Evolutionary conservation across 352 stramenopile genomes (phyloP), one percentile per base, ranked within the genome.

Genomic region (Phytophthora brassicae): DNA sequence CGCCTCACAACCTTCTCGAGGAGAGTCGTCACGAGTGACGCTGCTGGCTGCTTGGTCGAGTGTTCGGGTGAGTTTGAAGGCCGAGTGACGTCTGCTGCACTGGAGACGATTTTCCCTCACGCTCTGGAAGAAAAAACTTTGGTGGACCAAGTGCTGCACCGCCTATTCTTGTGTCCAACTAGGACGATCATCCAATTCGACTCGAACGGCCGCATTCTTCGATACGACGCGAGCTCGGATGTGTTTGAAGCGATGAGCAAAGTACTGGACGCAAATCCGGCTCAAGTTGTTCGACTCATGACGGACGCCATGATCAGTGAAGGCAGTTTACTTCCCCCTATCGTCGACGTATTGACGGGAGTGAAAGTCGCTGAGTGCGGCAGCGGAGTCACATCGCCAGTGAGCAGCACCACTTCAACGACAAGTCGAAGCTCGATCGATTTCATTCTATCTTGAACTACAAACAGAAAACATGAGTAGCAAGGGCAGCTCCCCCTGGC

Each of bases 151-250:
- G 31, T 77, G 5, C 48, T 68, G 26, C 31, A 60, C 12, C 60
- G 55, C 16, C 36, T 28, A 13, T 66, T 77, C 36, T 43, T 71
- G 26, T 77, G 65, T 44, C 65, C 60, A 6, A 79, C 74, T 23
- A 43, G 63, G 29, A 75, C 67, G 13, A 56, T 74, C 35, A 59
- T 82, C 28, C 68, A 62, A 47, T 47, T 84, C 17, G 69, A 81
- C 33, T 20, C 22, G 0, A 33, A 17, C 5, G 69, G 59, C 0
- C 36, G 49, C 2, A 24, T 84, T n/a, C 45, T 75, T 0, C 60
- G 70, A 19, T 76, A 77, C 43, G 64, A 81, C 33, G 66, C 61
- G 1, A 54, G 66, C 23, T 64, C 72, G 6, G 66, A 81, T 49
- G 71, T 81, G 13, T 70, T 83, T 36, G n/a, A 62, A 11, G 75